These are phyloP conservation scores for Conringia planisiliqua DNA, from an alignment of 345 rosid genomes.

Conservation along the genomic window DNA sequence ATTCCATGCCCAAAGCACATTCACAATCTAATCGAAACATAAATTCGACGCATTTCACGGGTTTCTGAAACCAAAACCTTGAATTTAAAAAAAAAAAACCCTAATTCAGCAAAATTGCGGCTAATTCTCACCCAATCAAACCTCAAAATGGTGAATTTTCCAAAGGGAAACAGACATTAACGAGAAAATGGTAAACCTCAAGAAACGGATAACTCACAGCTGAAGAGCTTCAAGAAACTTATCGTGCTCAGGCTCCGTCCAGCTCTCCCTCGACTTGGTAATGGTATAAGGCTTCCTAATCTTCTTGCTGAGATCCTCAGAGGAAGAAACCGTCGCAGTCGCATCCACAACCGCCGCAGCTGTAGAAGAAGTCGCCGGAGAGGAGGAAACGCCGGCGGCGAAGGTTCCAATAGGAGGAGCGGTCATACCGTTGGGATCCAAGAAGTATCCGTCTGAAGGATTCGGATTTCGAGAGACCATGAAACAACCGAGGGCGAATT, in stretches of 20 bases:
- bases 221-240: constrained; percentile 92
- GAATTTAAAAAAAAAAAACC: constrained; percentile 9
- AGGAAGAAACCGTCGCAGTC: constrained; percentile 37
- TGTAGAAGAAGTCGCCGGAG: constrained; percentile 27
- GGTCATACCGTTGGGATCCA: constrained; percentile 73
- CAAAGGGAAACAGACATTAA: neutral
- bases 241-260: constrained; percentile 98
- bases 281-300: constrained; percentile 83
- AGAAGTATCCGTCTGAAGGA: constrained; percentile 53
- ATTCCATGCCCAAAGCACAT: neutral
- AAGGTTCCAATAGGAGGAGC: constrained; percentile 57
- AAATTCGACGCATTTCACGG: neutral
- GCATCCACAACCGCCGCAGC: constrained; percentile 30
- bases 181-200: neutral
- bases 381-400: constrained; percentile 28
- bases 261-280: constrained; percentile 88
- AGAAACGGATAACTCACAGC: constrained; percentile 46
- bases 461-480: constrained; percentile 73
- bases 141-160: neutral
- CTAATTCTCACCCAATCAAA: constrained; percentile 3
- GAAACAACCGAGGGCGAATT: neutral
- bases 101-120: constrained; percentile 20
- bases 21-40: neutral
- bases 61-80: neutral
- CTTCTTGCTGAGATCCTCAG: constrained; percentile 70